These are phyloP conservation scores for Ophiocordyceps camponoti-rufipedis DNA, from an alignment of 2,329 filamentous ascomycete genomes.

Conservation along the genomic window DNA sequence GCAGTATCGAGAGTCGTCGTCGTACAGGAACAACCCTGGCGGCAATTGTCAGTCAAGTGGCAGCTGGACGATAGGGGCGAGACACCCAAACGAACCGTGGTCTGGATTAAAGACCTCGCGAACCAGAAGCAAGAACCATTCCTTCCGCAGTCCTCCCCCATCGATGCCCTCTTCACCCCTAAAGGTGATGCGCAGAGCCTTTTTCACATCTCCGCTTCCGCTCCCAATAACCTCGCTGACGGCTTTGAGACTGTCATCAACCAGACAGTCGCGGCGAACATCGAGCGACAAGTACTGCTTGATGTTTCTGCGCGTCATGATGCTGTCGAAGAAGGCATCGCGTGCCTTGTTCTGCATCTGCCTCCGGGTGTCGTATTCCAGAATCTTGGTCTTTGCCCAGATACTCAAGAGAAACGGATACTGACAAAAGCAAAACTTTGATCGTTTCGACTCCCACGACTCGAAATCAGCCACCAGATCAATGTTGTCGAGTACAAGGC, in stretches of 20 bases:
- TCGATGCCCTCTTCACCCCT: conserved; percentile 81
- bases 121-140: conserved; percentile 83
- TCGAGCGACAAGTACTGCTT: conserved; percentile 63
- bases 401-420: conserved; percentile 87
- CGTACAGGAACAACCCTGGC: conserved; percentile 75
- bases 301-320: conserved; percentile 54
- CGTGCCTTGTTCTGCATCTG: conserved; percentile 82
- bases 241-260: conserved; percentile 70
- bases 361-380: conserved; percentile 72
- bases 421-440: conserved; percentile 75
- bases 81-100: conserved; percentile 42
- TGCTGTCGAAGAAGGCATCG: conserved; percentile 81
- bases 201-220: conserved; percentile 74
- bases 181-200: conserved; percentile 72
- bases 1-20: conserved; percentile 77
- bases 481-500: conserved; percentile 68
- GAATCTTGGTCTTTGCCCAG: conserved; percentile 77
- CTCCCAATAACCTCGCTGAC: conserved; percentile 75
- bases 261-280: conserved; percentile 67
- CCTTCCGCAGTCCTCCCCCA: conserved; percentile 74
- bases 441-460: conserved; percentile 58
- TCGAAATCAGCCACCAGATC: conserved; percentile 78
- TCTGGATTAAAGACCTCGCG: conserved; percentile 83
- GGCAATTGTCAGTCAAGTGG: conserved; percentile 3
- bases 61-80: too few species aligned